Evolutionary conservation across 2,329 filamentous ascomycete species (phyloP), one percentile per base, ranked within the genome.

Genomic region (Cladosporium oxysporum): DNA sequence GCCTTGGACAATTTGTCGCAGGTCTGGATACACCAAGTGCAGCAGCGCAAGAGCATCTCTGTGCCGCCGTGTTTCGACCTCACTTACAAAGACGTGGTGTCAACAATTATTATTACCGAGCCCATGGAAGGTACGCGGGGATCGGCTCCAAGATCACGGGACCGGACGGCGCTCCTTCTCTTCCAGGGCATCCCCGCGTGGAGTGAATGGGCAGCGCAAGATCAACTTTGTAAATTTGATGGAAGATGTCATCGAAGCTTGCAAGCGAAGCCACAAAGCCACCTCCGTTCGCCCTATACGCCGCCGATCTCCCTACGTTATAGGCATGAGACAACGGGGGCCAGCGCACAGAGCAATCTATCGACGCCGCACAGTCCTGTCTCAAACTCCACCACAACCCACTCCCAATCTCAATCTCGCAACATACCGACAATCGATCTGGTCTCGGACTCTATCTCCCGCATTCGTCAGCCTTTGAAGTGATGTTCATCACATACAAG

Each of bases 121-220:
- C 41, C 21, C 7, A 31, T 31, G 29, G 47, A 18, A 37, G 29
- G 58, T 2, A 37, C 29, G 23, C 23, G 29, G 29, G 29, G 59
- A 23, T 62, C 33, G 59, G 16, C 21, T 52, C 61, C 61, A 26
- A 47, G 18, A 57, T 63, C 61, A 63, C 61, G 61, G 61, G 61
- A 63, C 61, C 37, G 44, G 18, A 47, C 61, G 61, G 61, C 49
- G 49, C 61, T 63, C 61, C 61, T 63, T 63, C 61, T 55, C 33
- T 47, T 18, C 47, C 6, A 47, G 61, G 52, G 12, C n/a, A 28
- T 50, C 49, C 47, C 60, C 60, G 60, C 60, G 37, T 35, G 21
- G 37, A 58, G 41, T 60, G 41, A 50, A 62, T 11, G 31, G 31
- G 52, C 35, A 26, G 10, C 33, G 10, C 37, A 41, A 18, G 14